Percentiles rank a stretch among this genome's conserved stretches.
These are phyloP conservation scores for Penicillium angulare DNA, from an alignment of 495 filamentous ascomycete genomes.

Conservation along the genomic window DNA sequence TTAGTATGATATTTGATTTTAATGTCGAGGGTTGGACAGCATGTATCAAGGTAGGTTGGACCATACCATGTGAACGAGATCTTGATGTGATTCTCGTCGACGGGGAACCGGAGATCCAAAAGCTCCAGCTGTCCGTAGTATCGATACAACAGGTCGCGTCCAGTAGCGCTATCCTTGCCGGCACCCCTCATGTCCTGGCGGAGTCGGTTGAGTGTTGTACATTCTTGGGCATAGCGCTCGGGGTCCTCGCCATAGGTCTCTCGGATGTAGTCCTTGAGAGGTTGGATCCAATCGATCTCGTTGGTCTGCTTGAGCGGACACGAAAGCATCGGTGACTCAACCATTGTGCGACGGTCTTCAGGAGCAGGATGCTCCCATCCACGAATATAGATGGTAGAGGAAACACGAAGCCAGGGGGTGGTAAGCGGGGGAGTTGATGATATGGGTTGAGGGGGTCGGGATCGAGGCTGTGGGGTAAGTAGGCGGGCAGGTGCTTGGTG, in stretches of 20 bases:
- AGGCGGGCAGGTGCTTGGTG: conserved; percentile 19
- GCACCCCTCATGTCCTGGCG: conserved; percentile 98
- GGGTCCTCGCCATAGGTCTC: conserved; percentile 95
- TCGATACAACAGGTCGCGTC: conserved; percentile 89
- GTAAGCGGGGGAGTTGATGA: conserved; percentile 7
- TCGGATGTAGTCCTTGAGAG: conserved; percentile 90
- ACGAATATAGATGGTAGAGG: conserved; percentile 11
- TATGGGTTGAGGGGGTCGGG: conserved; percentile 15
- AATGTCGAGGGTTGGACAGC: too few species aligned
- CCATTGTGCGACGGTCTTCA: conserved; percentile 50
- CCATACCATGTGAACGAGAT: conserved; percentile 96
- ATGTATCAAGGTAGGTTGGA: background rate
- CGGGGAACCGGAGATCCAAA: conserved; percentile 89
- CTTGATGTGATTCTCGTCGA: conserved; percentile 98
- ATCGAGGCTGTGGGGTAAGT: conserved; percentile 30
- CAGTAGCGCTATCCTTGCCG: conserved; percentile 93
- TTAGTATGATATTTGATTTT: too few species aligned
- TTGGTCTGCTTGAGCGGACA: conserved; percentile 96
- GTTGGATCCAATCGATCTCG: conserved; percentile 97
- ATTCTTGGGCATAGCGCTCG: conserved; percentile 91
- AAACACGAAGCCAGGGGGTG: conserved; percentile 13
- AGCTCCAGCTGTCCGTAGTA: conserved; percentile 98
- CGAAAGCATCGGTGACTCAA: conserved; percentile 87
- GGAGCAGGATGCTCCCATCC: conserved; percentile 46
- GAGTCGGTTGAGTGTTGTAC: conserved; percentile 90